Percentiles rank a stretch among this genome's conserved stretches.
Conservation (phyloP, 2,329 filamentous ascomycete species). For the Paecilomyces variotii region DNA sequence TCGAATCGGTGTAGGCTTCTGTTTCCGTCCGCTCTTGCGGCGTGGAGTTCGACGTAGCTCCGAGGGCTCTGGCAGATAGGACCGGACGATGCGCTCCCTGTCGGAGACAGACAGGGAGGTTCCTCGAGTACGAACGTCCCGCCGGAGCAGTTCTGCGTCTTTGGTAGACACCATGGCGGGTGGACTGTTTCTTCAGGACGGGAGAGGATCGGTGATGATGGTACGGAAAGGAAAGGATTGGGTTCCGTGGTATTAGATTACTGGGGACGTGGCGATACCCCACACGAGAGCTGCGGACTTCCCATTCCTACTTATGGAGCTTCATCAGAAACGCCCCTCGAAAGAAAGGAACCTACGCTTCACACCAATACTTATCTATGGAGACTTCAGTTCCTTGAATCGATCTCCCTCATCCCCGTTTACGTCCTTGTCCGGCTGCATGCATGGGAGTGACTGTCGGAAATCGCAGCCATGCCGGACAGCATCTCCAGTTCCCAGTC, state of each 20-base stretch:
- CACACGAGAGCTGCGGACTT: not conserved
- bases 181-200: not conserved
- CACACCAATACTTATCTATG: not conserved
- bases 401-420: not conserved
- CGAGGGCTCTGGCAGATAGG: slow-evolving; percentile 44
- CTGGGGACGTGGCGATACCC: not conserved
- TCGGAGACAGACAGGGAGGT: slow-evolving; percentile 36
- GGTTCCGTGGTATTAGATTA: not conserved
- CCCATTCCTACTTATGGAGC: not conserved
- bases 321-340: not conserved
- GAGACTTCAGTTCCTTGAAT: not conserved
- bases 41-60: slow-evolving; percentile 15
- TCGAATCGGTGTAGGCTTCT: slow-evolving; percentile 30
- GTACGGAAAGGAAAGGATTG: not conserved
- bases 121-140: slow-evolving; percentile 32
- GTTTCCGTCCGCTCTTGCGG: slow-evolving; percentile 16
- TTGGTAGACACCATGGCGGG: slow-evolving; percentile 23
- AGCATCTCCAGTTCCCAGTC: slow-evolving; percentile 33
- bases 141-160: slow-evolving; percentile 28
- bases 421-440: not conserved
- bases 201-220: not conserved
- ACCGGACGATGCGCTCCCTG: slow-evolving; percentile 44
- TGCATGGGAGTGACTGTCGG: not conserved
- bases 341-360: not conserved
- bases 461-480: slow-evolving; percentile 27